A percentile compares a stretch with the other conserved stretches of the same genome.
phyloP scores from a whole-genome alignment of 768 basidiomycete species.

The Hortiboletus flavorubellus region DNA sequence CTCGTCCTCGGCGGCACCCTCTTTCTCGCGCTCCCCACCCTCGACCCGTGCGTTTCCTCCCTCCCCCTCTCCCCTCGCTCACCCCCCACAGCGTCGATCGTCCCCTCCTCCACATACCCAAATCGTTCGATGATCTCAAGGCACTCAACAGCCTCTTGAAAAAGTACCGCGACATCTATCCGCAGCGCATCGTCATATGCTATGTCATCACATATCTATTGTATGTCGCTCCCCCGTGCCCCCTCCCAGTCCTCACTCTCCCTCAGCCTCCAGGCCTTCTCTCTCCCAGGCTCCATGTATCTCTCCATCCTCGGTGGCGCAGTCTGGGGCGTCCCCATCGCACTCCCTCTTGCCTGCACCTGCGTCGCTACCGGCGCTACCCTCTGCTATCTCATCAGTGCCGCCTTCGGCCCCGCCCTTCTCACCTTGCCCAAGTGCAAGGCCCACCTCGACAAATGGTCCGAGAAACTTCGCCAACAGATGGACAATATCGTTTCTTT shows the following conservation, averaged over 20 bases:
- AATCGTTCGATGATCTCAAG: conserved; percentile 83
- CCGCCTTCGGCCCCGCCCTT: conserved; percentile 89
- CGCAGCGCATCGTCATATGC: conserved; percentile 79
- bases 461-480: conserved; percentile 70
- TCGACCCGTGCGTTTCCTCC: conserved; percentile 61
- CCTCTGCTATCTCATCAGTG: conserved; percentile 89
- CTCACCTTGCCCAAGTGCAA: conserved; percentile 86
- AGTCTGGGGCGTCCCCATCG: conserved; percentile 86
- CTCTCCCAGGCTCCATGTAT: conserved; percentile 96
- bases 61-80: conserved; percentile 1
- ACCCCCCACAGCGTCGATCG: conserved; percentile 60
- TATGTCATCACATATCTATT: conserved; percentile 91
- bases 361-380: conserved; percentile 91
- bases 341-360: conserved; percentile 85
- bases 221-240: conserved; percentile 46
- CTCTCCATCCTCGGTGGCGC: conserved; percentile 95
- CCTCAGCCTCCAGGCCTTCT: conserved; percentile 88
- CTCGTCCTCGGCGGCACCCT: conserved; percentile 70
- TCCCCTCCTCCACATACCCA: conserved; percentile 74
- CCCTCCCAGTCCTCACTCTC: conserved; percentile 7
- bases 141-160: conserved; percentile 80
- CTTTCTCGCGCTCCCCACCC: conserved; percentile 75
- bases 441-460: conserved; percentile 77
- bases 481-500: conserved; percentile 87
- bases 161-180: conserved; percentile 90